These are phyloP conservation scores for Trichoderma virens DNA, from an alignment of 495 filamentous ascomycete genomes.

Conservation along the genomic window DNA sequence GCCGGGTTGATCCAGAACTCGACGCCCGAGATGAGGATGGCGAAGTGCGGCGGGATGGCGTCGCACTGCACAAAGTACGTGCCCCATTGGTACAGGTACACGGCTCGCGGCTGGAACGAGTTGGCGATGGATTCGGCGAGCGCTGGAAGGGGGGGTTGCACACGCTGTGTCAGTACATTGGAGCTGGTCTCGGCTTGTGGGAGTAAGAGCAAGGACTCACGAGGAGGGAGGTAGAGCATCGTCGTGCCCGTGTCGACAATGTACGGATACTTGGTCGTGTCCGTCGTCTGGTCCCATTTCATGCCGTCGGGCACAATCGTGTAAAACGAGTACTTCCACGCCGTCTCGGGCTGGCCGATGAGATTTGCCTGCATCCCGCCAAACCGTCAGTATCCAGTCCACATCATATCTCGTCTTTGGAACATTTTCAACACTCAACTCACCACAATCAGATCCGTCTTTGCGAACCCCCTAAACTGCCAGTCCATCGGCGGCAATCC, in stretches of 20 bases:
- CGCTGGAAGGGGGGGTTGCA: conserved; percentile 10
- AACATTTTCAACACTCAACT: no score
- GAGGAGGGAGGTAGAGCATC: conserved; percentile 32
- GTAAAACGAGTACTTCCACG: conserved; percentile 33
- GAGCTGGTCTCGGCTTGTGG: no score
- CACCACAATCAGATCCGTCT: conserved; percentile 34
- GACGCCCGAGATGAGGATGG: conserved; percentile 40
- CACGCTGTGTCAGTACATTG: background rate
- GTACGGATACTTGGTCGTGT: conserved; percentile 30
- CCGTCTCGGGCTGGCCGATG: conserved; percentile 17
- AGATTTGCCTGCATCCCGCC: conserved; percentile 20
- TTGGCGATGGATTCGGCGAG: conserved; percentile 44
- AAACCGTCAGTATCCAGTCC: background rate
- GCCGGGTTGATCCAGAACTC: conserved; percentile 45
- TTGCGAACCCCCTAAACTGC: conserved; percentile 21
- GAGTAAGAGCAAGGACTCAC: no score
- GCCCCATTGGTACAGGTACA: conserved; percentile 34
- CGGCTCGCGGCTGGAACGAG: conserved; percentile 47
- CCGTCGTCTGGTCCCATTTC: conserved; percentile 24
- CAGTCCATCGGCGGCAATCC: conserved; percentile 31
- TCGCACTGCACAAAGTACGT: conserved; percentile 49
- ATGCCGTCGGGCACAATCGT: conserved; percentile 34
- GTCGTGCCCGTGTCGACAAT: conserved; percentile 44
- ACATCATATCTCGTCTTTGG: background rate
- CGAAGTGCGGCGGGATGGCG: conserved; percentile 45